Evolutionary conservation across 257 asterid species (phyloP).

Genomic region (Rubia yunnanensis): DNA sequence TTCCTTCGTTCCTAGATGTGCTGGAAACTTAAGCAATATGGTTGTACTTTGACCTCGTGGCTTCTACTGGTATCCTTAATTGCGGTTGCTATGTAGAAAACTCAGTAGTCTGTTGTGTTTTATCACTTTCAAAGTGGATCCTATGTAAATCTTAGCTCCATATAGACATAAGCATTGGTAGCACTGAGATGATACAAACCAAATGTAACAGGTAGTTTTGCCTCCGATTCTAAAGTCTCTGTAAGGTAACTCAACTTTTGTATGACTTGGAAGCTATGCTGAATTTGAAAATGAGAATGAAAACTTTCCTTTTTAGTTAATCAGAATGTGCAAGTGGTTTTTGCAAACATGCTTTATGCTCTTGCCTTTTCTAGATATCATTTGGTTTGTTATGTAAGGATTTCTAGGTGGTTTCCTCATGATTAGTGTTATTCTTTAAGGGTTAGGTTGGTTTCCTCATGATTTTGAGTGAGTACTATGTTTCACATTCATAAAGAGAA

Average conservation of each 20-base stretch:
- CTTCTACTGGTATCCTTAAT: constrained; percentile 5
- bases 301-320: neutral
- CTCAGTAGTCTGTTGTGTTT: constrained; percentile 2
- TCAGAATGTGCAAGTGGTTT: neutral
- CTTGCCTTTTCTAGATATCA: neutral
- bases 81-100: constrained; percentile 14
- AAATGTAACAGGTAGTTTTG: constrained; percentile 11
- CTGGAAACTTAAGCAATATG: constrained; percentile 12
- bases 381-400: neutral
- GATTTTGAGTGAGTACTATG: too few species aligned
- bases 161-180: constrained; percentile 21
- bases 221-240: constrained; percentile 18
- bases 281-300: constrained; percentile 8
- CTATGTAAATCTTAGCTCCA: constrained; percentile 28
- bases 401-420: neutral
- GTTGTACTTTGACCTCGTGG: constrained; percentile 19
- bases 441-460: too few species aligned
- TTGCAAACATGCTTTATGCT: neutral
- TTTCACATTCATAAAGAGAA: too few species aligned
- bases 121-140: constrained; percentile 5
- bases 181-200: constrained; percentile 4
- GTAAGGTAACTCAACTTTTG: constrained; percentile 13
- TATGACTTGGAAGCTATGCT: constrained; percentile 6
- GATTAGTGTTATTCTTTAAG: neutral
- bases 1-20: constrained; percentile 9